Evolutionary conservation across 192 early-diverging fungal species (phyloP), one percentile per base, ranked within the genome.

Genomic region (Backusella westeae): DNA sequence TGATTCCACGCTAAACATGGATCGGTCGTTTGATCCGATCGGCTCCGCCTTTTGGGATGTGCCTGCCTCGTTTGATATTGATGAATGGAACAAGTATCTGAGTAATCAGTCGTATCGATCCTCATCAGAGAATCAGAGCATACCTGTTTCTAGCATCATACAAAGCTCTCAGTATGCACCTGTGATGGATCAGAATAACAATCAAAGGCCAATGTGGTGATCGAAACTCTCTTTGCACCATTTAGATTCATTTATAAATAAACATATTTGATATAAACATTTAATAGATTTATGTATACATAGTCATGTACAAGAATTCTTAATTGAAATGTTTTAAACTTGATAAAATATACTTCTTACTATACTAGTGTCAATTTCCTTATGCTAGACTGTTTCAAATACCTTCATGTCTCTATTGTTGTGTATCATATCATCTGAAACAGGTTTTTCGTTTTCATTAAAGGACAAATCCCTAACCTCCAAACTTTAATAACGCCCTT

Each of bases 71-170:
- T 68, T 78, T 39, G 82, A 80, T 69, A 69, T 77, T 23, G 82
- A 83, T 56, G 82, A 78, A 63, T 83, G 82, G 82, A 80, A 53
- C 44, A 67, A 67, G 10, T 83, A 83, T 66, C 69, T 83, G 38
- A 76, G 75, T 36, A 75, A 79, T 35, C 82, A 79, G n/a, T 46
- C 21, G 3, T 68, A n/a, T 38, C 67, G 67, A 4, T 5, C 68
- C 6, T 23, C 34, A 41, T 17, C 5, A 23, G 35, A 23, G n/a
- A 41, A 39, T 8, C 68, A 14, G 41, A 36, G 19, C 19, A 63
- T 63, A 63, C 56, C 56, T 26, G 56, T 63, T 63, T 63, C 56
- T 26, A 29, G 26, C n/a, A 63, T 29, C 3, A 29, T 29, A 2
- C 56, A 63, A 63, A 9, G 10, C 29, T 36, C 67, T 0, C 67